Evolutionary conservation across 2,329 filamentous ascomycete species (phyloP).

Genomic region (Sporothrix variecibatus): DNA sequence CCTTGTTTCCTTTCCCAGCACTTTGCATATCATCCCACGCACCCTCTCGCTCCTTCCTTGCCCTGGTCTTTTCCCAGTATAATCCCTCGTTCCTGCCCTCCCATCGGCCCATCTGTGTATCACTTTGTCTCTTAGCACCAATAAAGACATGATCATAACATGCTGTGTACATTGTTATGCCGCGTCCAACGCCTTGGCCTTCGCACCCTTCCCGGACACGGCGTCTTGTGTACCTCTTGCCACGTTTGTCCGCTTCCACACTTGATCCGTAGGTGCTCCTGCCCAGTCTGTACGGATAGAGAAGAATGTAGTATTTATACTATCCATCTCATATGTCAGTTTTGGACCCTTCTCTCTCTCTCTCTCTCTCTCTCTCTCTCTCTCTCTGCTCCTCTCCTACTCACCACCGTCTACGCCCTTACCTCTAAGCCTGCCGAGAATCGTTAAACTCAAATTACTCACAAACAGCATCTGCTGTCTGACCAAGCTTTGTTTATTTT

Average conservation of each 20-base stretch:
- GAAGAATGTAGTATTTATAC: neutral
- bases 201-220: neutral
- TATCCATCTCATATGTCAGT: neutral
- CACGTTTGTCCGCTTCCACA: slow-evolving; percentile 10
- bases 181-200: slow-evolving; percentile 7
- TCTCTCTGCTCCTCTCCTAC: no score
- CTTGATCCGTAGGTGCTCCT: neutral
- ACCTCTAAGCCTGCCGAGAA: neutral
- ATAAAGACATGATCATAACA: neutral
- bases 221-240: neutral
- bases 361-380: neutral
- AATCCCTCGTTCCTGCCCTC: neutral
- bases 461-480: neutral
- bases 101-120: neutral
- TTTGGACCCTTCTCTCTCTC: neutral
- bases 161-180: neutral
- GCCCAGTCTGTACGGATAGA: no score
- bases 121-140: neutral
- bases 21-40: slow-evolving; percentile 17
- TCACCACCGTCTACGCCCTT: no score
- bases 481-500: neutral
- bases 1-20: neutral
- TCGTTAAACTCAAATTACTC: no score
- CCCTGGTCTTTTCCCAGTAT: neutral
- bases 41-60: neutral